Base-by-base conservation (phyloP, 305 asterid species). In the Fraxinus baroniana region DNA sequence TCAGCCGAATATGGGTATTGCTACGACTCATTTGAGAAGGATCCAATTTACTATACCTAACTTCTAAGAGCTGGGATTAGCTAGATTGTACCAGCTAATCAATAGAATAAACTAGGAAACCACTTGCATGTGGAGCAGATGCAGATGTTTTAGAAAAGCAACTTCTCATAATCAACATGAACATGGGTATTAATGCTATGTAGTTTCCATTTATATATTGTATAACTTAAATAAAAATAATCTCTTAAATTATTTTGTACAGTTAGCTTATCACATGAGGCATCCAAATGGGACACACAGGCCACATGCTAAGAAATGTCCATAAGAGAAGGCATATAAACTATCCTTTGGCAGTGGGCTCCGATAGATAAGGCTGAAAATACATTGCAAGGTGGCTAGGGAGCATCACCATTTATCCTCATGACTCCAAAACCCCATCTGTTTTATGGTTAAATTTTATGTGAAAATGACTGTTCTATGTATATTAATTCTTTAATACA, bases 221-320 rank as follows among this genome's bases (percentile, higher is more conserved):
- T 85, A 83, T 73, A 17, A 78, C 77, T 81, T 13, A 22, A 41
- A 17, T 35, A 30, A 76, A 55, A 79, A 60, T 70, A 60, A 79
- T 79, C 72, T 15, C 20, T 13, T 30, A 70, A 30, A 28, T 70
- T 7, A 81, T 35, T 74, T 41, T 76, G 70, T 75, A 87, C 88
- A 86, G 85, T 88, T 83, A 84, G 88, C 88, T 88, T 35, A 70
- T 80, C 95, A 91, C 93, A 89, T 93, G 97, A 91, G 86, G 37
- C 79, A 44, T 78, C 81, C 79, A 55, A 70, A 79, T 74, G 85
- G 76, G 87, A 80, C 83, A 18, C 52, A 18, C 52, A 35, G 85
- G 83, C 75, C 80, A 82, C 87, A 87, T 82, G 88, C 86, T 79
- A 78, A 73, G 74, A 82, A 75, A 77, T 80, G 68, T 66, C 18